phyloP scores from a whole-genome alignment of 2,329 filamentous ascomycete genomes.

The Alternaria sp. region DNA sequence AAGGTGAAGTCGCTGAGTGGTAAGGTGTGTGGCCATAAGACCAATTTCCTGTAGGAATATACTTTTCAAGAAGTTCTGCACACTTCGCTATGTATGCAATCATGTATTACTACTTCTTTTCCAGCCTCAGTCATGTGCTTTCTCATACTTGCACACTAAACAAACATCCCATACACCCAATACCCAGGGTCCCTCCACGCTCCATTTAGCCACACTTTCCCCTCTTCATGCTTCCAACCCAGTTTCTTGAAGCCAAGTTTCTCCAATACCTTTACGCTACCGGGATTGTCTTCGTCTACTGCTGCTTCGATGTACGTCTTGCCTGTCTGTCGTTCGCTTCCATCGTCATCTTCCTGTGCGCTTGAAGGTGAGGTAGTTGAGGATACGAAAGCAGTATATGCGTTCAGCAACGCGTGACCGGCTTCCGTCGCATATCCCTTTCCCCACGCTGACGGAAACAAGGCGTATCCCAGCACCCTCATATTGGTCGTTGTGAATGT shows the following conservation, averaged over 20 bases:
- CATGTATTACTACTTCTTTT: not conserved
- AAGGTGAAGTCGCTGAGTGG: conserved; percentile 58
- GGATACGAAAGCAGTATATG: conserved; percentile 8
- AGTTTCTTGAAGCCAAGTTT: conserved; percentile 35
- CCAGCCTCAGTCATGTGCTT: not conserved
- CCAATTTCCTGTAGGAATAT: not conserved
- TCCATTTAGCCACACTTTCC: conserved; percentile 31
- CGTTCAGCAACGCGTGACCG: conserved; percentile 18
- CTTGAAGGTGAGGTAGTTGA: not conserved
- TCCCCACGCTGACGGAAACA: conserved; percentile 25
- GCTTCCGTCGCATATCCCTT: conserved; percentile 41
- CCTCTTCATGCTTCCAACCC: conserved; percentile 27
- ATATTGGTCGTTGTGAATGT: conserved; percentile 7
- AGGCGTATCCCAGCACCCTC: conserved; percentile 30
- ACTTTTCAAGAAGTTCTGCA: not conserved
- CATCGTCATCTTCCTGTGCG: not conserved
- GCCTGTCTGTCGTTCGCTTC: conserved; percentile 1
- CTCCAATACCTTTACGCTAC: conserved; percentile 26
- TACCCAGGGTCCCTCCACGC: conserved; percentile 30
- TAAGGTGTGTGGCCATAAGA: conserved; percentile 19
- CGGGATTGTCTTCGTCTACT: conserved; percentile 29
- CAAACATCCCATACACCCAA: conserved; percentile 29
- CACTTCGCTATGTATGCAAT: not conserved
- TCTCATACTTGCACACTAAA: conserved; percentile 5
- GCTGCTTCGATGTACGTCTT: conserved; percentile 32